Evolutionary conservation across 345 rosid genomes (phyloP).

Genomic region (Sapria himalayana): DNA sequence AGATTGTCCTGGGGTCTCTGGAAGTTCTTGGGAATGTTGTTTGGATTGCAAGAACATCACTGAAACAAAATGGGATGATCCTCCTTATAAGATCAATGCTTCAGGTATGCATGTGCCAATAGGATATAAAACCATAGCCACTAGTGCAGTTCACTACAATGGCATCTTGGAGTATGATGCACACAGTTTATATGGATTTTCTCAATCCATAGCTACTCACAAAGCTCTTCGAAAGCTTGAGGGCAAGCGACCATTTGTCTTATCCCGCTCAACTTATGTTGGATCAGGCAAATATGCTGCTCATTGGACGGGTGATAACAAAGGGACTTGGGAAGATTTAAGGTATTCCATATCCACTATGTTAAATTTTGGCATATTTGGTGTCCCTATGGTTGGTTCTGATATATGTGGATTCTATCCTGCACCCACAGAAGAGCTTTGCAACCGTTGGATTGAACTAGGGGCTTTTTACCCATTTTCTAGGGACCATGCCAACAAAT

Average conservation of each 20-base stretch:
- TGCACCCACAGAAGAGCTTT: conserved; percentile 76
- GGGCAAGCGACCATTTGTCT: conserved; percentile 80
- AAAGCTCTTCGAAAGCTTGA: conserved; percentile 48
- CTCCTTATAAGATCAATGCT: conserved; percentile 92
- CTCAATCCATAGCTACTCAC: conserved; percentile 76
- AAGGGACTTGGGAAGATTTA: conserved; percentile 86
- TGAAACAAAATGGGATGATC: conserved; percentile 71
- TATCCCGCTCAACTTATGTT: conserved; percentile 68
- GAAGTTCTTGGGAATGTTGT: conserved; percentile 95
- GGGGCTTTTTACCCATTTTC: conserved; percentile 95
- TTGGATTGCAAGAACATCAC: conserved; percentile 94
- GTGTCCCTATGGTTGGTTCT: conserved; percentile 93
- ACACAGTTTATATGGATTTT: conserved; percentile 80
- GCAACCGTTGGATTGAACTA: conserved; percentile 92
- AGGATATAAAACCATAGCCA: conserved; percentile 86
- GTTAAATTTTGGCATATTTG: conserved; percentile 82
- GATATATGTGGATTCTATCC: conserved; percentile 95
- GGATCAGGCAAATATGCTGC: conserved; percentile 88
- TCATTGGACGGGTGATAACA: conserved; percentile 93
- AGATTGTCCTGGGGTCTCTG: conserved; percentile 55
- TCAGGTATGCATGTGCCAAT: conserved; percentile 48
- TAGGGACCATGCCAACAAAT: conserved; percentile 79
- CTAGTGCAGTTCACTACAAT: conserved; percentile 82
- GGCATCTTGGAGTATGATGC: conserved; percentile 86
- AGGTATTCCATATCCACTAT: conserved; percentile 71